phyloP scores from a whole-genome alignment of 345 rosid species.

The Populus simonii region DNA sequence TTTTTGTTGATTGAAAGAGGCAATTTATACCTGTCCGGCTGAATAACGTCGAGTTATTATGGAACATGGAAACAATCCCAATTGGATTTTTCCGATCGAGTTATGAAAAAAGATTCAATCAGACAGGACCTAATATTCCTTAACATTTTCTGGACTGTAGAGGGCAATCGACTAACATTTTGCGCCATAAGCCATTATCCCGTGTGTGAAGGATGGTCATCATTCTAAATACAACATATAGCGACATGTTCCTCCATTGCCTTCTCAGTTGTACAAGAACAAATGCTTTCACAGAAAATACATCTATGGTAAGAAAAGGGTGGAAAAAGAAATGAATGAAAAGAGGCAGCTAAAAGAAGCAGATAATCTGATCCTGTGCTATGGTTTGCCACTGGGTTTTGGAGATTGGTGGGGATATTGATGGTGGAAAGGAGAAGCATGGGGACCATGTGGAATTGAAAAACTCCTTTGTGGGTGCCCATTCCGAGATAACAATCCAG shows the following conservation, averaged over 20 bases:
- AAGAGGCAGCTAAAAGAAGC: conserved; percentile 4
- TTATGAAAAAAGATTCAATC: no score
- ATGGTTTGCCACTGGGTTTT: conserved; percentile 54
- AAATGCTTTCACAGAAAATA: conserved; percentile 34
- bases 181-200: conserved; percentile 16
- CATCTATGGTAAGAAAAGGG: conserved; percentile 21
- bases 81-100: neutral
- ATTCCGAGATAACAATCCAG: conserved; percentile 44
- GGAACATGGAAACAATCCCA: no score
- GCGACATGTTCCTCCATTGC: conserved; percentile 31
- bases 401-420: conserved; percentile 64
- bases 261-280: conserved; percentile 32
- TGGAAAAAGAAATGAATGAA: conserved; percentile 9
- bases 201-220: conserved; percentile 8
- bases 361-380: conserved; percentile 25
- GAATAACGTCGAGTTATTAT: no score
- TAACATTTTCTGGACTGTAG: conserved; percentile 25
- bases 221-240: conserved; percentile 26
- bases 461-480: conserved; percentile 60
- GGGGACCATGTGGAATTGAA: conserved; percentile 71
- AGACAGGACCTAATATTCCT: conserved; percentile 4
- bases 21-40: no score
- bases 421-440: conserved; percentile 63
- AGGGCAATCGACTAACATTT: conserved; percentile 2
- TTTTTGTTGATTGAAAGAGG: no score